Evolutionary conservation across 306 rosid species (phyloP).

Genomic region (Prunus dulcis): DNA sequence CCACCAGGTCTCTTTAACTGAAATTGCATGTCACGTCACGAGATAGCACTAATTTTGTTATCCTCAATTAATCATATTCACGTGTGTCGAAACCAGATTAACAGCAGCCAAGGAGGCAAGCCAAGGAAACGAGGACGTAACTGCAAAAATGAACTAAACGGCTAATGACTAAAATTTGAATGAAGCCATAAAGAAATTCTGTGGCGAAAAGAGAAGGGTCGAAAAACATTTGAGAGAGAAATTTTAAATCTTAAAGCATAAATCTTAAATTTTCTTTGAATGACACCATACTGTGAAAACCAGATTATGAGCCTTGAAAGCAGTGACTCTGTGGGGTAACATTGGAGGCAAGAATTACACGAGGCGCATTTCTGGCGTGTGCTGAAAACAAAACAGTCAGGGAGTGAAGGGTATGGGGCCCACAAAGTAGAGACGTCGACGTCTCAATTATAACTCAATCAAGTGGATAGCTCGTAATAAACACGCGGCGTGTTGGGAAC

Average conservation of each 20-base stretch:
- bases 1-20: slow-evolving; percentile 2
- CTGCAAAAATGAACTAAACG: too few species aligned
- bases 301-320: neutral
- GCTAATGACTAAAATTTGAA: too few species aligned
- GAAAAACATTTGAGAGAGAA: too few species aligned
- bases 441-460: neutral
- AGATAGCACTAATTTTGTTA: too few species aligned
- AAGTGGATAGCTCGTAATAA: neutral
- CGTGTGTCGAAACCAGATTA: neutral
- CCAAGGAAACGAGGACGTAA: neutral
- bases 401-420: slow-evolving; percentile 7
- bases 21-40: too few species aligned
- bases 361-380: neutral
- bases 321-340: neutral
- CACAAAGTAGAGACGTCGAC: neutral
- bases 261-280: neutral
- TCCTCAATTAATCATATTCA: accelerated
- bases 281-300: slow-evolving; percentile 5
- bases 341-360: neutral
- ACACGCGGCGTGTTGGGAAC: slow-evolving; percentile 27
- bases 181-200: neutral
- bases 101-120: neutral
- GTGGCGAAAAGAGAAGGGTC: neutral
- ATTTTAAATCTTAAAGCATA: too few species aligned
- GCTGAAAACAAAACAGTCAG: slow-evolving; percentile 6